These are phyloP conservation scores for Arachnomyces sp. DNA, from an alignment of 2,329 filamentous ascomycete species.

Conservation along the genomic window DNA sequence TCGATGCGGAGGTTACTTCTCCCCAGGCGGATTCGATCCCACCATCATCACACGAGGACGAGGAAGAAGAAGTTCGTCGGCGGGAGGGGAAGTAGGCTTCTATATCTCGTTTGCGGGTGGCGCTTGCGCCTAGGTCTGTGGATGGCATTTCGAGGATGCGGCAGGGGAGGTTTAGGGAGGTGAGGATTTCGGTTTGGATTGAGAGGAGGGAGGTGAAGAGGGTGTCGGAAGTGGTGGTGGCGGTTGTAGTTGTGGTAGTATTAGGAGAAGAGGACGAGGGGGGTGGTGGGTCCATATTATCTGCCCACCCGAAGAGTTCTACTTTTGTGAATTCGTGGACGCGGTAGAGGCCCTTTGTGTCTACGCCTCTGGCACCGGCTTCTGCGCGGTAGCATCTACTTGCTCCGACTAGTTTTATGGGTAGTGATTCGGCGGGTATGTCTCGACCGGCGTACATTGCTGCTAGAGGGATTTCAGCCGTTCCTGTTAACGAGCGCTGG, in stretches of 20 bases:
- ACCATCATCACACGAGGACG: too few species aligned
- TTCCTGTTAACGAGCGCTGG: conserved; percentile 69
- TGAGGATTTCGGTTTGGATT: conserved; percentile 77
- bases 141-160: conserved; percentile 90
- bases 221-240: conserved; percentile 25
- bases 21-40: conserved; percentile 65
- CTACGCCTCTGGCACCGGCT: conserved; percentile 78
- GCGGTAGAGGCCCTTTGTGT: conserved; percentile 89
- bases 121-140: conserved; percentile 79
- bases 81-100: conserved; percentile 89
- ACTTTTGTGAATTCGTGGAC: conserved; percentile 99
- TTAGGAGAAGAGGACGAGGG: conserved; percentile 21
- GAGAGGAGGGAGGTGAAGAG: conserved; percentile 78
- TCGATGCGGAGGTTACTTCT: conserved; percentile 81
- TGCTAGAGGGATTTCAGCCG: conserved; percentile 89
- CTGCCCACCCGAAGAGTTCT: conserved; percentile 90
- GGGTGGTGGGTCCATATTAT: conserved; percentile 48
- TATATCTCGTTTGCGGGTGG: conserved; percentile 80
- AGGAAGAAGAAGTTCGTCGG: conserved; percentile 25
- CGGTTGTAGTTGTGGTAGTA: conserved; percentile 5
- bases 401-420: conserved; percentile 69
- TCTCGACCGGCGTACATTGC: conserved; percentile 73
- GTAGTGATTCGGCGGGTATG: conserved; percentile 58
- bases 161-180: conserved; percentile 68
- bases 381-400: conserved; percentile 95